Evolutionary conservation across 2,329 filamentous ascomycete species (phyloP).

Genomic region (Fonsecaea pugnacius): DNA sequence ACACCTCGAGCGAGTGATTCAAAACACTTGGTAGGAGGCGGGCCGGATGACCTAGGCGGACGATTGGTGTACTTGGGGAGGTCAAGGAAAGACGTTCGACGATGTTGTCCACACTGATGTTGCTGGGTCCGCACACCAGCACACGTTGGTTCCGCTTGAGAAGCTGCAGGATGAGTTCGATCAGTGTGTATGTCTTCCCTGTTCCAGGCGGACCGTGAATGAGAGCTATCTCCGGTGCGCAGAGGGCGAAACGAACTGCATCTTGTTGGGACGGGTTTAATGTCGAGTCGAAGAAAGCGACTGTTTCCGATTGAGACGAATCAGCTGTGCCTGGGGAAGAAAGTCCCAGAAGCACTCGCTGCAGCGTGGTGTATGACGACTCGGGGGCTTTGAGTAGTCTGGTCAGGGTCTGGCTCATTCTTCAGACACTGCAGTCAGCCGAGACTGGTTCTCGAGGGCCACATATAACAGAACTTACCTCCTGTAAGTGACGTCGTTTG

Average conservation of each 20-base stretch:
- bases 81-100: constrained; percentile 76
- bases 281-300: constrained; percentile 60
- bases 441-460: constrained; percentile 21
- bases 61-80: constrained; percentile 74
- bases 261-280: constrained; percentile 67
- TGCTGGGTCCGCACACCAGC: constrained; percentile 93
- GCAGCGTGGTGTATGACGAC: constrained; percentile 60
- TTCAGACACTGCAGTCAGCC: constrained; percentile 37
- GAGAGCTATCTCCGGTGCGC: constrained; percentile 77
- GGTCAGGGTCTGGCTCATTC: constrained; percentile 68
- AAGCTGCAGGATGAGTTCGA: constrained; percentile 93
- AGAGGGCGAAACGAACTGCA: constrained; percentile 78
- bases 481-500: constrained; percentile 69
- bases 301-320: constrained; percentile 48
- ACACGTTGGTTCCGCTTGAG: constrained; percentile 73
- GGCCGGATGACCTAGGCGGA: constrained; percentile 90
- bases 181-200: constrained; percentile 94
- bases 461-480: constrained; percentile 48
- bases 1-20: constrained; percentile 85
- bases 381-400: constrained; percentile 62
- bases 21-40: constrained; percentile 85
- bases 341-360: constrained; percentile 65
- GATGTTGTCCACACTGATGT: constrained; percentile 98
- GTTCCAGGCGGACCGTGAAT: constrained; percentile 97
- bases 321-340: constrained; percentile 58